These are phyloP conservation scores for Onygenales sp. DNA, from an alignment of 2,329 filamentous ascomycete genomes.

Conservation along the genomic window DNA sequence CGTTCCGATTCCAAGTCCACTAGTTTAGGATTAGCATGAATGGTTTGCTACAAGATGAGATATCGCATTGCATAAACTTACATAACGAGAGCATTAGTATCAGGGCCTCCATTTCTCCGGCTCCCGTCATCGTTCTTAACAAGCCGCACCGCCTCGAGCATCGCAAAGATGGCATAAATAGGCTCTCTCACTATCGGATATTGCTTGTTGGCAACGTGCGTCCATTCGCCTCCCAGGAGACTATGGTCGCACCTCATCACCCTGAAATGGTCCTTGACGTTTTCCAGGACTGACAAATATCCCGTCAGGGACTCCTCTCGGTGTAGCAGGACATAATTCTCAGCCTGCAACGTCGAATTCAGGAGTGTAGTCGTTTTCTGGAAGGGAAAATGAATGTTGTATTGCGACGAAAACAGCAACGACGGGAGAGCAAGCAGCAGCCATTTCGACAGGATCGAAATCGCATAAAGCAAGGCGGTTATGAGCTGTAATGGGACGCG, in stretches of 20 bases:
- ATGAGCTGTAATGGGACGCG: conserved; percentile 63
- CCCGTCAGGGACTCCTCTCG: conserved; percentile 80
- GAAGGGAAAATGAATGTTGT: conserved; percentile 65
- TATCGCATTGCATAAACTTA: conserved; percentile 36
- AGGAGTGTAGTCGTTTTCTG: conserved; percentile 50
- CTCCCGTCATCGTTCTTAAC: conserved; percentile 46
- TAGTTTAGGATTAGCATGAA: conserved; percentile 26
- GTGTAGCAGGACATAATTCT: conserved; percentile 68
- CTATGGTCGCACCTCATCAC: conserved; percentile 91
- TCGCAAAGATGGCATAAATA: conserved; percentile 91
- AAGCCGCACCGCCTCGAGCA: conserved; percentile 84
- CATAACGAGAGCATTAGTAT: conserved; percentile 78
- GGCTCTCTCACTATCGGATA: conserved; percentile 61
- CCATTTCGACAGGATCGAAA: conserved; percentile 59
- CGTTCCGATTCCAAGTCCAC: conserved; percentile 85
- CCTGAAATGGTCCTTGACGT: conserved; percentile 58
- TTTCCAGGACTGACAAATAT: conserved; percentile 86
- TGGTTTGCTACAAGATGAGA: conserved; percentile 6
- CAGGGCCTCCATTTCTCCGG: conserved; percentile 41
- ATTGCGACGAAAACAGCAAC: conserved; percentile 50
- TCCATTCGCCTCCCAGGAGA: conserved; percentile 86
- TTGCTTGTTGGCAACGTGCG: conserved; percentile 42
- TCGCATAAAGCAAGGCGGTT: conserved; percentile 54
- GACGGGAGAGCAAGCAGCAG: conserved; percentile 61
- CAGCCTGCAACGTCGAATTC: conserved; percentile 54